Evolutionary conservation across 805 yeast species (phyloP).

Genomic region (Debaryomyces tyrocola): DNA sequence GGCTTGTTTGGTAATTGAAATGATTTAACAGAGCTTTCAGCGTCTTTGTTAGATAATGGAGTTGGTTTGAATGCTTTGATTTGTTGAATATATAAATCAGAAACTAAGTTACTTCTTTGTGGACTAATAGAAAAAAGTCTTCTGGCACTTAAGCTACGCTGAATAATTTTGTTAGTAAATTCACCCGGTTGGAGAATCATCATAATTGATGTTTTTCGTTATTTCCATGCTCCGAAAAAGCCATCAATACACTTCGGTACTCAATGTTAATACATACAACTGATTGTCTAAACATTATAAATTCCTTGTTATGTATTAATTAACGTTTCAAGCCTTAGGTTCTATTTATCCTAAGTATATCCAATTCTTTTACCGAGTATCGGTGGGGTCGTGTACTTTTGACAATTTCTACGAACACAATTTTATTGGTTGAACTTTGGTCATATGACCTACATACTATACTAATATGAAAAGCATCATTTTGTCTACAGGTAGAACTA

Average conservation of each 20-base stretch:
- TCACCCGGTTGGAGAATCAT: background rate
- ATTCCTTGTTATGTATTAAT: background rate
- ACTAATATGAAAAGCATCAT: background rate
- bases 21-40: conserved; percentile 75
- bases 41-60: conserved; percentile 68
- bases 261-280: conserved; percentile 31
- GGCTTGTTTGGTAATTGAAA: conserved; percentile 86
- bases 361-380: conserved; percentile 7
- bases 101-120: conserved; percentile 58
- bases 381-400: conserved; percentile 8
- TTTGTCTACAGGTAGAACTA: too few species aligned
- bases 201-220: background rate
- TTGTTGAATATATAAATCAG: conserved; percentile 85
- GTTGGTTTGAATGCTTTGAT: conserved; percentile 87
- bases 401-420: conserved; percentile 1
- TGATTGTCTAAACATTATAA: conserved; percentile 40
- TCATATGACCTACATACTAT: conserved; percentile 5
- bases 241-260: background rate
- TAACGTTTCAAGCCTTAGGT: background rate
- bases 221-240: background rate
- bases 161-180: conserved; percentile 8
- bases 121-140: conserved; percentile 45
- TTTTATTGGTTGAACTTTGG: conserved; percentile 7
- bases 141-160: conserved; percentile 37
- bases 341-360: background rate